Evolutionary conservation across 805 yeast genomes (phyloP), one percentile per base, ranked within the genome.

Genomic region (Wilhelminamyces savonicus): DNA sequence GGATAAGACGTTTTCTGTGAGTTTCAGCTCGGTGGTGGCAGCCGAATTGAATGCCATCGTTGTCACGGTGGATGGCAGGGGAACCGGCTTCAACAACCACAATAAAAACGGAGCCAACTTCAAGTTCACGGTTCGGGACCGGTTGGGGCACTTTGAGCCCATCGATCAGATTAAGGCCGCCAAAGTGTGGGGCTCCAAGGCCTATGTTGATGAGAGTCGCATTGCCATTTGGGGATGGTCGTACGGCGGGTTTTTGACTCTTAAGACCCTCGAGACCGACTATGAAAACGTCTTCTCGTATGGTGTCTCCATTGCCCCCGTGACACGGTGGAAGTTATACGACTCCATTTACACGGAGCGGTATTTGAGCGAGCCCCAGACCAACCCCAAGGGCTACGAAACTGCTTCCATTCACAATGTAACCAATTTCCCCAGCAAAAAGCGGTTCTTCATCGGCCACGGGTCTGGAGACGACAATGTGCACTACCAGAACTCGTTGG

Each of bases 201-300:
- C 65, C 2, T 90, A 80, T 47, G 81, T 92, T 24, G 83, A 88
- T 50, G 54, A 62, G 15, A 60, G 69, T 3, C 71, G 74, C 36
- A 77, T 85, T 9, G 94, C 95, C 0, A 74, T 90, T 32, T 92
- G 97, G 90, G 98, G 98, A 7, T 92, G 98, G 98, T 83, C 95
- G 14, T 92, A 90, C 52, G 98, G 98, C 27, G 98, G 97, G 0
- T 92, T 76, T 51, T 71, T 86, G 69, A 87, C 98, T 0, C 69
- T 92, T 44, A 92, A 88, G 57, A 82, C 94, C 0, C 61, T 92
- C 27, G 97, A 92, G 56, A 66, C 68, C 14, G 97, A 92, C 55
- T 23, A 10, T 12, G 85, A 86, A 12, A 66, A 62, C 4, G 74
- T 77, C 11, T 88, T 92, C 68, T 74, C 74, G 34, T 92, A 78